These are phyloP conservation scores for Serendipita indica DNA, from an alignment of 768 basidiomycete genomes.

Conservation along the genomic window DNA sequence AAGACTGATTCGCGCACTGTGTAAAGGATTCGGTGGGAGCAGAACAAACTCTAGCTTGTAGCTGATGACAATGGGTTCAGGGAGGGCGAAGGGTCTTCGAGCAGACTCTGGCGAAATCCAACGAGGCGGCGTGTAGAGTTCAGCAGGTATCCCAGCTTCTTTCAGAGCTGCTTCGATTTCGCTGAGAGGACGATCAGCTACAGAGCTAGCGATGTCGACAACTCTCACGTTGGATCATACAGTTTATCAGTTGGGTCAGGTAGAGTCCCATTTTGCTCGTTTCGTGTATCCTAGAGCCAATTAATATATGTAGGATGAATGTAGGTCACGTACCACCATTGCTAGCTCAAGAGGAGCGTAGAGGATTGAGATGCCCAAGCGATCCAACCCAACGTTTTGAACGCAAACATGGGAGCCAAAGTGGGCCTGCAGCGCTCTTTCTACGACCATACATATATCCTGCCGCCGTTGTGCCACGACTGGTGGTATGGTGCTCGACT, in stretches of 20 bases:
- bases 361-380: not conserved
- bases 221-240: too few species aligned
- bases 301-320: not conserved
- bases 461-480: too few species aligned
- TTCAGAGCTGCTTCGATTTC: not conserved
- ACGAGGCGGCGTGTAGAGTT: not conserved
- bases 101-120: not conserved
- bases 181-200: too few species aligned
- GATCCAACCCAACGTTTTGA: constrained; percentile 6
- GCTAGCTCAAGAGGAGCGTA: not conserved
- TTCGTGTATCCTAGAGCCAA: too few species aligned
- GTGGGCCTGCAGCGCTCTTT: not conserved
- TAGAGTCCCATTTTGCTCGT: too few species aligned
- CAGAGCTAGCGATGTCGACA: too few species aligned
- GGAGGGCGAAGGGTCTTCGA: not conserved
- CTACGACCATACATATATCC: too few species aligned
- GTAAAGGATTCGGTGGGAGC: not conserved
- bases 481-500: too few species aligned
- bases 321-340: not conserved
- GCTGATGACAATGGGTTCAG: not conserved
- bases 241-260: too few species aligned
- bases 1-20: not conserved
- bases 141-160: not conserved
- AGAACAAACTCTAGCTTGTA: not conserved
- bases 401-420: not conserved